Conservation (phyloP, 2,329 filamentous ascomycete genomes). For the Colletotrichum neosansevieriae region DNA sequence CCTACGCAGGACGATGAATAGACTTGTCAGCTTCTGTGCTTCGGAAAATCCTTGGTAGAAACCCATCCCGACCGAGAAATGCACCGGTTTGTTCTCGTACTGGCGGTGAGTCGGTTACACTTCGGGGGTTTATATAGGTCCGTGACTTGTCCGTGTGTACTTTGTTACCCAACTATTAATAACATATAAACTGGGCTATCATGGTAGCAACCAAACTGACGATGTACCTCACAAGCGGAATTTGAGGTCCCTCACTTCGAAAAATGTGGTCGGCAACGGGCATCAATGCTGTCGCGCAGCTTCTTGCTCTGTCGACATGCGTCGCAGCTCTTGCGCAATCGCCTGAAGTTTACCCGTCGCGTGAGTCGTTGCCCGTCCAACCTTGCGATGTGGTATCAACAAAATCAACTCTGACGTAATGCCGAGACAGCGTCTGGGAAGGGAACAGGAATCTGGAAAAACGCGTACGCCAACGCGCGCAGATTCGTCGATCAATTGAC, state of each 20-base stretch:
- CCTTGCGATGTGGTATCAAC: neutral
- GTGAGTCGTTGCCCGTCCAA: constrained; percentile 27
- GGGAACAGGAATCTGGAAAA: constrained; percentile 58
- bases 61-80: neutral
- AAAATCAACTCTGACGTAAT: constrained; percentile 2
- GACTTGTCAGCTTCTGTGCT: neutral
- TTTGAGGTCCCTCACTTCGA: neutral
- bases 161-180: neutral
- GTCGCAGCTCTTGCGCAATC: constrained; percentile 16
- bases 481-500: constrained; percentile 72
- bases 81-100: neutral
- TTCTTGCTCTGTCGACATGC: constrained; percentile 3
- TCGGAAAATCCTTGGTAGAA: neutral
- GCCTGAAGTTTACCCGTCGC: constrained; percentile 14
- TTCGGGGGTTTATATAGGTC: constrained; percentile 16
- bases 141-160: neutral
- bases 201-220: neutral
- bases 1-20: neutral
- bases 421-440: constrained; percentile 5
- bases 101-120: constrained; percentile 24
- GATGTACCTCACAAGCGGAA: constrained; percentile 1
- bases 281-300: constrained; percentile 1
- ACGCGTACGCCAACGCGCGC: constrained; percentile 69
- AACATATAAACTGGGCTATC: neutral
- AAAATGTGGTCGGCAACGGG: constrained; percentile 10